Evolutionary conservation across 352 stramenopile species (phyloP), one percentile per base, ranked within the genome.

Genomic region (Phytophthora europaea): DNA sequence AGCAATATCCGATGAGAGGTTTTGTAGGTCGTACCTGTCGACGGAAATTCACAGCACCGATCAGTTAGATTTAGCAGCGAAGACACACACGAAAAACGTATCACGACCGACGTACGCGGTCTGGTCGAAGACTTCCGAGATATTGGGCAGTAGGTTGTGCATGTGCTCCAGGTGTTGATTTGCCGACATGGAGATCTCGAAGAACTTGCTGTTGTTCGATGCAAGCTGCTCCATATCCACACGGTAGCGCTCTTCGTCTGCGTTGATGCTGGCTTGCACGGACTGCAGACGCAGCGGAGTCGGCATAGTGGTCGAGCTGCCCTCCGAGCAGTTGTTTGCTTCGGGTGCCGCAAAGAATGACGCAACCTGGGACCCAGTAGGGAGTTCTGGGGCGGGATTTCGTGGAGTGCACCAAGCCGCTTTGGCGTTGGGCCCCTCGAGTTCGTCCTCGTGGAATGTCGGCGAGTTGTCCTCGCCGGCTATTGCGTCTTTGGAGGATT

Each of bases 391-490:
- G 6, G 45, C 64, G 12, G 76, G 72, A 62, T 70, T 82, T n/a
- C 86, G 79, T 9, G 84, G 86, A 2, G 86, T 92, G 51, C 78
- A 85, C 86, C 84, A 92, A 6, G 86, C 84, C 4, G 76, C 51
- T 71, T 88, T 92, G 1, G 77, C 63, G 2, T 63, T 71, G 2
- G 73, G 69, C 1, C 74, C 70, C 10, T 75, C 76, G 4, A 71
- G 15, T 23, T 78, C 69, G 10, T 79, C 66, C 6, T 53, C 70
- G 26, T 72, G 70, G 23, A 68, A 85, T 12, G 80, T 85, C 10
- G 78, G 80, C 0, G 78, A 86, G 5, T 26, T 78, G 34, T 86
- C 80, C 20, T 67, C 47, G 4, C 50, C 65, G 6, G 34, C 28
- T 13, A 10, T 54, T 13, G 56, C 7, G 0, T 70, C 45, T 54